Base-by-base conservation (phyloP, 129 eudicot species). In the Ambrosia trifida region DNA sequence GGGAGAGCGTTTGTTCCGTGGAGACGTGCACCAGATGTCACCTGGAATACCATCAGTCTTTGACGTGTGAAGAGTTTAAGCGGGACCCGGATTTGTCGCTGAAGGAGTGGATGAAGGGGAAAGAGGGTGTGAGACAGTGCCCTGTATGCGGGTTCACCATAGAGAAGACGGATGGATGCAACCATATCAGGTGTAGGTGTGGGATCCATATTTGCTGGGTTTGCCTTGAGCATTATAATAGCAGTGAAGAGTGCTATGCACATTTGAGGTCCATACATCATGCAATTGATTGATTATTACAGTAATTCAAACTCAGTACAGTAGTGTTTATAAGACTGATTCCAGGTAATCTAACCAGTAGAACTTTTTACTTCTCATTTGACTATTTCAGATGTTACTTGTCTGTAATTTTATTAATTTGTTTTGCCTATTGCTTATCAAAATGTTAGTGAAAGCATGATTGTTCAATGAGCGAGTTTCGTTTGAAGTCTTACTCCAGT, bases 151-250 rank as follows among this genome's bases (percentile, higher is more conserved):
- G 83, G 46, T 86, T 82, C 57, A 86, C 89, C 0, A 88, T 95
- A 3, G 95, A 90, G 91, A 90, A 95, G 83, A 69, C 81, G 7
- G 97, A 90, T 0, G 99, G 99, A 50, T 95, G 99, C 78, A 88
- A 95, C 63, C 99, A 95, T 65, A 74, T 95, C 1, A 94, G 83
- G 82, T 95, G 99, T 11, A 86, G 82, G 82, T 95, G 99, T n/a
- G 96, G 97, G 71, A 59, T 69, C 17, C 99, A 95, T 57, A 79
- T 95, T 11, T 95, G 99, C 61, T 95, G 99, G 99, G 94, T 77
- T 6, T 95, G 99, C 56, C 79, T 95, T 75, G 85, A 78, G 35
- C 53, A 62, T 54, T 95, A 76, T 64, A 58, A 14, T 19, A 69
- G 36, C 72, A 81, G 91, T 49, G 88, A 83, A 0, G 97, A 90